These are phyloP conservation scores for Suhomyces canberraensis DNA, from an alignment of 805 yeast species.

Conservation along the genomic window DNA sequence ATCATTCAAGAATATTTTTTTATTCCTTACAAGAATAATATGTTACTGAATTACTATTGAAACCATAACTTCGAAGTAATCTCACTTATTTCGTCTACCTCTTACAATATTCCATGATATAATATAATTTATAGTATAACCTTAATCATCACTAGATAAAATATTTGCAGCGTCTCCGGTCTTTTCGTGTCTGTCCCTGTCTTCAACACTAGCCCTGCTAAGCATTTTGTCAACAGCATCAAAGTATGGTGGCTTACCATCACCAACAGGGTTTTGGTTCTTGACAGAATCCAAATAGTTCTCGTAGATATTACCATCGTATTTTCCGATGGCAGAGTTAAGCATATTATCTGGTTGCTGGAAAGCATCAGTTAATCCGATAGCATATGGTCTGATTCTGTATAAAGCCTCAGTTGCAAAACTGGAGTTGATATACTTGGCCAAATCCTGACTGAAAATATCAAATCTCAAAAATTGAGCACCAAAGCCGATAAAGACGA, in stretches of 20 bases:
- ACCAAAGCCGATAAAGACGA: slow-evolving; percentile 32
- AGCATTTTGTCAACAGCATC: slow-evolving; percentile 33
- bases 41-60: no score
- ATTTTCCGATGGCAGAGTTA: slow-evolving; percentile 78
- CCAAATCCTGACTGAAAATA: slow-evolving; percentile 29
- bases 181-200: slow-evolving; percentile 32
- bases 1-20: no score
- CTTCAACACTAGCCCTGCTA: slow-evolving; percentile 30
- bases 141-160: slow-evolving; percentile 10
- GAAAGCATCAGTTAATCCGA: slow-evolving; percentile 70
- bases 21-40: no score
- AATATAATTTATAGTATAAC: background rate
- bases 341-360: slow-evolving; percentile 75
- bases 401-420: slow-evolving; percentile 31
- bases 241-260: slow-evolving; percentile 54
- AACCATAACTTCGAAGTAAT: no score
- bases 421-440: slow-evolving; percentile 23
- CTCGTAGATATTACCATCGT: slow-evolving; percentile 79
- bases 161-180: slow-evolving; percentile 22
- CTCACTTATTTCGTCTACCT: no score
- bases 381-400: slow-evolving; percentile 39
- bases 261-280: slow-evolving; percentile 43
- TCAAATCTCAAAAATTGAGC: slow-evolving; percentile 37
- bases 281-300: slow-evolving; percentile 64
- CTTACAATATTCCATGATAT: no score